Conservation (phyloP, 2,329 filamentous ascomycete genomes). For the Truncatella angustata region DNA sequence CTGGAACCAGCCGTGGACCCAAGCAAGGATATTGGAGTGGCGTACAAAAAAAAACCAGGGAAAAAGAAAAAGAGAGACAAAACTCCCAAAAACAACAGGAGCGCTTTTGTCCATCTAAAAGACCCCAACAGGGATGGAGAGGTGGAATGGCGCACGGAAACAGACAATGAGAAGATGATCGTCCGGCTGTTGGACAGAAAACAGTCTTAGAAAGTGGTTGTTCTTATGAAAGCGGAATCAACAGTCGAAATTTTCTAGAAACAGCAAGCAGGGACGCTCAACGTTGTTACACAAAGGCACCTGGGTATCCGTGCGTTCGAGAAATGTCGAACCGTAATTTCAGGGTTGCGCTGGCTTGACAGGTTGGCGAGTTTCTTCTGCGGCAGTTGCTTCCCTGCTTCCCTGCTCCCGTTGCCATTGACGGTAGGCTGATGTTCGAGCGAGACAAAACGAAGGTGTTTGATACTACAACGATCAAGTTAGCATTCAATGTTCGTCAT, state of each 20-base stretch:
- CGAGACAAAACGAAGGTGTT: background rate
- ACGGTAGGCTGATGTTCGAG: background rate
- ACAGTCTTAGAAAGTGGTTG: no score
- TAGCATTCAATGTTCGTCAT: background rate
- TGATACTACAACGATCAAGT: background rate
- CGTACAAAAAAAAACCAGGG: background rate
- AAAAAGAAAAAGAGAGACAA: background rate
- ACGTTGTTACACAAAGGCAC: no score
- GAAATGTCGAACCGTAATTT: background rate
- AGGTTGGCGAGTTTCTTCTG: slow-evolving; percentile 1
- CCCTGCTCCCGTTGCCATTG: background rate
- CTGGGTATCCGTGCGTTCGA: background rate
- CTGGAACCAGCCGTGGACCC: background rate
- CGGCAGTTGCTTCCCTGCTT: background rate
- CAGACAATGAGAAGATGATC: no score
- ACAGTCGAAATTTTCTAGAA: no score
- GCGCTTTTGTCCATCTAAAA: no score
- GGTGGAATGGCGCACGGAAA: no score
- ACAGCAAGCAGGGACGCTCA: no score
- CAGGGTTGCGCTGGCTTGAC: background rate
- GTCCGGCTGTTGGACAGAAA: background rate
- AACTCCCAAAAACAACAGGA: background rate
- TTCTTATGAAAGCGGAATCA: no score
- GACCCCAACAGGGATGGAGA: no score
- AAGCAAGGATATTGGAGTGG: background rate